Base-by-base conservation (phyloP, 2,329 filamentous ascomycete genomes). In the Stagonosporopsis cucurbitacearum region DNA sequence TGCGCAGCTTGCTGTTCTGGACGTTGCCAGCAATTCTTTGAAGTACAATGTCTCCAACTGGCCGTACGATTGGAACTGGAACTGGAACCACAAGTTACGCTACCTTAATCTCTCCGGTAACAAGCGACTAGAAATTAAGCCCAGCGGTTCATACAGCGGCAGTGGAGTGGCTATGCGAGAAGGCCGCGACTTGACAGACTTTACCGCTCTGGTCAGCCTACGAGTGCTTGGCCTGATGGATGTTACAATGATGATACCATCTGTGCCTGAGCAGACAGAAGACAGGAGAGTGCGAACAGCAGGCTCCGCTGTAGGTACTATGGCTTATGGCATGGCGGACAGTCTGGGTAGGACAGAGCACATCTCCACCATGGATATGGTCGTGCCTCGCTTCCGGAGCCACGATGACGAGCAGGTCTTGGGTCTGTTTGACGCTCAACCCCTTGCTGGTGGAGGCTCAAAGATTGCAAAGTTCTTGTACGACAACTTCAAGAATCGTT, bases 41-140 rank as follows among this genome's bases (percentile, higher is more conserved):
- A 99, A 98, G 76, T 99, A 99, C 83, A 99, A 99, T 73, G 96
- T 99, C 43, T 95, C 92, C 26, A 99, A 99, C 70, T 96, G 96
- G 82, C 95, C 94, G 0, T 99, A 99, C 72, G 95, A 99, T 73
- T 99, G 95, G 95, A 99, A 99, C 69, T 99, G 95, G 95, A 98
- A 98, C 71, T 91, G 95, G 82, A 99, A 99, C 69, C 91, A 90
- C 44, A 96, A 97, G 67, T 80, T 99, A 63, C 90, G 93, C 60
- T 99, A 96, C 71, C 87, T 99, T 60, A 99, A 98, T 70, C 82
- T 99, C 70, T 98, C 94, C 0, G 95, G 95, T 47, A 99, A 99
- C 79, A 97, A 96, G 76, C 88, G 94, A 46, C 79, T 99, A 30
- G 95, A 99, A 76, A 98, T 99, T 79, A 88, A 88, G 69, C 86